A percentile compares a stretch with the other conserved stretches of the same genome.
Conservation (phyloP, 108 stramenopile species). For the Nitzschia palea region DNA sequence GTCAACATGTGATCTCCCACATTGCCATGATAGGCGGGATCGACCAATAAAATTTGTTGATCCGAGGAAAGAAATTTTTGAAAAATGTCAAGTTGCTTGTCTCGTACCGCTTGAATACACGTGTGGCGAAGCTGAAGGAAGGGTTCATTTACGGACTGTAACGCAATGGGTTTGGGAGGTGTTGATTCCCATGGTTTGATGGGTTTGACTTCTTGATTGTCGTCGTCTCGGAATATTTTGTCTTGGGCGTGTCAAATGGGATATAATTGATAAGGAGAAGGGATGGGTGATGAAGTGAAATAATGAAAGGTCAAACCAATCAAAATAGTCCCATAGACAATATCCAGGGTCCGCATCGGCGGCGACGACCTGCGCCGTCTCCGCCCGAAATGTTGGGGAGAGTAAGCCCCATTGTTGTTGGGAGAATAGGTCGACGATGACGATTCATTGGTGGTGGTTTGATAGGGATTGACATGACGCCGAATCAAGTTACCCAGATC, state of each 20-base stretch:
- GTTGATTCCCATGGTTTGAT: constrained; percentile 7
- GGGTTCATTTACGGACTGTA: background rate
- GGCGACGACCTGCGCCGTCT: too few species aligned
- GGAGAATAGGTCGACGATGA: too few species aligned
- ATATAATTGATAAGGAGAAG: background rate
- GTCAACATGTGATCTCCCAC: constrained; percentile 45
- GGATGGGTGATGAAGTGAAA: too few species aligned
- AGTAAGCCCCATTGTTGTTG: too few species aligned
- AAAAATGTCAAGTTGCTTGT: background rate
- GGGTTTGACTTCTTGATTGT: background rate
- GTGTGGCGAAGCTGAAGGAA: constrained; percentile 7
- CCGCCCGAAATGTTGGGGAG: too few species aligned
- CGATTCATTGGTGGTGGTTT: background rate
- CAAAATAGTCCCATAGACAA: background rate
- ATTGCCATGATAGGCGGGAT: constrained; percentile 41
- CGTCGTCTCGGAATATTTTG: too few species aligned
- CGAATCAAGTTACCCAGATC: background rate
- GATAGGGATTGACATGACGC: background rate
- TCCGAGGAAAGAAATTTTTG: background rate
- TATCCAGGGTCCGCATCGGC: too few species aligned
- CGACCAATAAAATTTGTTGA: constrained; percentile 20
- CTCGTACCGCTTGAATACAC: constrained; percentile 15
- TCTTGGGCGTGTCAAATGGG: too few species aligned
- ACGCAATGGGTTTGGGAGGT: constrained; percentile 12
- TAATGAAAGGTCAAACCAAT: background rate